A percentile compares a stretch with the other conserved stretches of the same genome.
phyloP scores from a whole-genome alignment of 345 rosid species.

The Lenwebbia sp. region DNA sequence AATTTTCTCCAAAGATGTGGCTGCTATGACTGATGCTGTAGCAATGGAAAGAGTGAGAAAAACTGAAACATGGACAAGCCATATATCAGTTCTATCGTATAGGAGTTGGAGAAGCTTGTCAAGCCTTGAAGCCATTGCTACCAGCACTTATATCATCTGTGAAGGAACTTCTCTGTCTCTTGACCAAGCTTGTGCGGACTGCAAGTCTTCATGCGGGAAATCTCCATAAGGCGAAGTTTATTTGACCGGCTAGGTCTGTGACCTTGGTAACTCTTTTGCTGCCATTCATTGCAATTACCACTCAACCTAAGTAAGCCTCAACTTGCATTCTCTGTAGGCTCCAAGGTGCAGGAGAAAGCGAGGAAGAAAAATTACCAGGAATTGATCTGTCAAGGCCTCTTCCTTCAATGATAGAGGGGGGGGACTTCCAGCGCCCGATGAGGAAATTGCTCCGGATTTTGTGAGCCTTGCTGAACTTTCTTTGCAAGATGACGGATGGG shows the following conservation, averaged over 20 bases:
- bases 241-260: neutral
- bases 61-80: slow-evolving; percentile 82
- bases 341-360: slow-evolving; percentile 66
- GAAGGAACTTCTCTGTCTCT: slow-evolving; percentile 48
- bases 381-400: slow-evolving; percentile 28
- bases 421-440: slow-evolving; percentile 28
- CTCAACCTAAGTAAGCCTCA: neutral
- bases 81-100: slow-evolving; percentile 72
- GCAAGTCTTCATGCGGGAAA: slow-evolving; percentile 87
- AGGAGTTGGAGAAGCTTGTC: slow-evolving; percentile 66
- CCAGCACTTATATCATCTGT: slow-evolving; percentile 47
- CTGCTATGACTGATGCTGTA: slow-evolving; percentile 78
- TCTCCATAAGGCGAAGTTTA: slow-evolving; percentile 52
- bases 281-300: neutral
- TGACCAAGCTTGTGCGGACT: slow-evolving; percentile 65
- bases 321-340: slow-evolving; percentile 30
- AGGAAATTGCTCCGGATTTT: slow-evolving; percentile 27
- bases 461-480: slow-evolving; percentile 20
- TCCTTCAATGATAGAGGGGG: slow-evolving; percentile 29
- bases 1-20: slow-evolving; percentile 64
- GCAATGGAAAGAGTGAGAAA: slow-evolving; percentile 63
- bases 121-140: slow-evolving; percentile 46
- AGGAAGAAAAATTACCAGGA: slow-evolving; percentile 49
- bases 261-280: neutral
- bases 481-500: slow-evolving; percentile 53